Evolutionary conservation across 1,284 basidiomycete species (phyloP), one percentile per base, ranked within the genome.

Genomic region (Pseudozyma flocculosa): DNA sequence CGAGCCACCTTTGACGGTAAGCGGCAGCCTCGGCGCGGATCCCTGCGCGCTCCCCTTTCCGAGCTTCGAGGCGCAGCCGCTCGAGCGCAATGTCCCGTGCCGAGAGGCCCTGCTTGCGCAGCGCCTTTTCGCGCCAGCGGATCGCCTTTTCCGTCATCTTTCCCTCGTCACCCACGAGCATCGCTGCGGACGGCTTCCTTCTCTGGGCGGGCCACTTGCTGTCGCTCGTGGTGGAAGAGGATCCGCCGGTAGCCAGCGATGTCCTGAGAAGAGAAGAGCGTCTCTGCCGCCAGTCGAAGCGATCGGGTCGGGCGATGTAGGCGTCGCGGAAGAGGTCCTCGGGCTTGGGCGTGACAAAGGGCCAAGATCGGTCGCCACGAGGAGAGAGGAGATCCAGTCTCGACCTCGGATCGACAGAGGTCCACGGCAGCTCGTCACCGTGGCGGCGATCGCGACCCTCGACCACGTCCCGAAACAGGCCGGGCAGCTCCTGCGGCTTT

Each of bases 1-100:
- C 56, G 18, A 45, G 45, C 71, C 71, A 73, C 7, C 52, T 57
- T 22, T 59, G 45, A 17, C 64, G 61, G 41, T 73, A 73, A 2
- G 42, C 34, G 17, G 44, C 50, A 9, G 58, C 58, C 19, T 54
- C 39, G n/a, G 48, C 43, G 8, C 57, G 50, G 19, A 64, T 44
- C 7, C 32, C 32, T 4, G 32, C 32, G 4, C 32, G 9, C 32
- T 11, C 3, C 32, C 14, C 32, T 13, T 17, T 9, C 10, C 32
- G 32, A 5, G 4, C 32, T 17, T 34, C 32, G 4, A 34, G 8
- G 15, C 32, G 32, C 11, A 3, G 32, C 32, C 32, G 9, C 15
- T 34, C 32, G 4, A 34, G 32, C 10, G 3, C 32, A 13, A 34
- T 34, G 7, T 34, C 32, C 32, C 14, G 10, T 11, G 32, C 11